phyloP scores from a whole-genome alignment of 805 yeast species.

The Candida mattraensis region DNA sequence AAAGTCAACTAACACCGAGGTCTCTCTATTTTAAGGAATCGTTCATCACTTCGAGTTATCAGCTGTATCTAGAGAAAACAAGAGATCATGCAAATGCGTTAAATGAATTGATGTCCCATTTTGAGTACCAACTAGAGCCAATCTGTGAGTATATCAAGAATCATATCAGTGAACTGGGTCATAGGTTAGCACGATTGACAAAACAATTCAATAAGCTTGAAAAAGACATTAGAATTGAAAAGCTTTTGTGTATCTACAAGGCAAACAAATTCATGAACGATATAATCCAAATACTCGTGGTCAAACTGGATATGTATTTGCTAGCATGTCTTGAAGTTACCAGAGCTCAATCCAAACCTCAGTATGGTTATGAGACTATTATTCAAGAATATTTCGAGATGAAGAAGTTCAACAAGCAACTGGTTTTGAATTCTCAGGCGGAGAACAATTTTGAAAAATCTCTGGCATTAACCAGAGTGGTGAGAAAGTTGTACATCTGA shows the following conservation, averaged over 20 bases:
- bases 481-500: constrained; percentile 15
- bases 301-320: constrained; percentile 5
- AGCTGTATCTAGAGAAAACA: constrained; percentile 23
- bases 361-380: constrained; percentile 4
- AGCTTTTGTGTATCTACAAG: constrained; percentile 9
- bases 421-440: constrained; percentile 2
- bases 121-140: constrained; percentile 18
- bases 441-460: constrained; percentile 14
- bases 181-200: constrained; percentile 3
- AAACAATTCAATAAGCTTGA: constrained; percentile 11
- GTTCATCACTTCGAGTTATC: constrained; percentile 27
- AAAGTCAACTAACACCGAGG: constrained; percentile 23
- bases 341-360: constrained; percentile 1
- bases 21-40: constrained; percentile 24
- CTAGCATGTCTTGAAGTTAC: constrained; percentile 1
- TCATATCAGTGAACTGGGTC: background rate
- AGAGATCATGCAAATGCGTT: constrained; percentile 17
- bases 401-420: constrained; percentile 10
- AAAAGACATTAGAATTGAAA: constrained; percentile 9
- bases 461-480: constrained; percentile 18
- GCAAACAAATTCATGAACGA: constrained; percentile 6
- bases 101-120: constrained; percentile 14
- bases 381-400: constrained; percentile 15
- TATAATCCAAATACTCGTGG: constrained; percentile 4
- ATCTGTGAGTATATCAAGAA: constrained; percentile 8